Evolutionary conservation across 1,284 basidiomycete genomes (phyloP), one percentile per base, ranked within the genome.

Genomic region (Tylopilus orsonianus): DNA sequence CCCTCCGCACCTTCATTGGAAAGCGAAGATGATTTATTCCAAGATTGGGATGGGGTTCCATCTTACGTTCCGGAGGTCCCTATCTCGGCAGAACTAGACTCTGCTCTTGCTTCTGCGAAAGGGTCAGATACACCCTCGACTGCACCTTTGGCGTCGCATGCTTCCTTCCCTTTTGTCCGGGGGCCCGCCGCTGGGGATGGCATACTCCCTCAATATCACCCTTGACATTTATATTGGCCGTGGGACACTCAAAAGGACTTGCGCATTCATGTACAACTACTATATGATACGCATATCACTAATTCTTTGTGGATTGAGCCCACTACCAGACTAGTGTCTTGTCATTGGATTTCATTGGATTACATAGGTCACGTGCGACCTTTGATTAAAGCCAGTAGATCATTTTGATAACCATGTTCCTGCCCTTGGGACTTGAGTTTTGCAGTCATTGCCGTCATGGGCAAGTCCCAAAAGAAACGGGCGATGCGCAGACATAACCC

Each of bases 401-500:
- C n/a, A n/a, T n/a, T n/a, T n/a, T n/a, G n/a, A n/a, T n/a, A n/a
- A n/a, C n/a, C n/a, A n/a, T n/a, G n/a, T n/a, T n/a, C n/a, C n/a
- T n/a, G n/a, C n/a, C n/a, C n/a, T n/a, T n/a, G 19, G 4, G 29
- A 13, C 36, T 30, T 13, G 40, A 39, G 23, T 13, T 29, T 30
- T 4, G 4, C 35, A 22, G 34, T 26, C 33, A 23, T n/a, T 27
- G 26, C 43, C 3, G 26, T 12, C 41, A 95, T 95, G 92, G 92
- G 92, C 56, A 95, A 94, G 70, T 83, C 89, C 43, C 91, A 93
- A 66, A 91, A 90, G 70, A 90, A 91, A 71, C 73, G 79, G 53
- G 61, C 81, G 37, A 81, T 83, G 80, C 81, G 89, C 52, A 75
- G 93, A 49, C 92, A 95, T 68, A 95, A 96, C 62, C 93, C 93